Base-by-base conservation (phyloP, 1,284 basidiomycete species). In the Cutaneotrichosporon spelunceum region DNA sequence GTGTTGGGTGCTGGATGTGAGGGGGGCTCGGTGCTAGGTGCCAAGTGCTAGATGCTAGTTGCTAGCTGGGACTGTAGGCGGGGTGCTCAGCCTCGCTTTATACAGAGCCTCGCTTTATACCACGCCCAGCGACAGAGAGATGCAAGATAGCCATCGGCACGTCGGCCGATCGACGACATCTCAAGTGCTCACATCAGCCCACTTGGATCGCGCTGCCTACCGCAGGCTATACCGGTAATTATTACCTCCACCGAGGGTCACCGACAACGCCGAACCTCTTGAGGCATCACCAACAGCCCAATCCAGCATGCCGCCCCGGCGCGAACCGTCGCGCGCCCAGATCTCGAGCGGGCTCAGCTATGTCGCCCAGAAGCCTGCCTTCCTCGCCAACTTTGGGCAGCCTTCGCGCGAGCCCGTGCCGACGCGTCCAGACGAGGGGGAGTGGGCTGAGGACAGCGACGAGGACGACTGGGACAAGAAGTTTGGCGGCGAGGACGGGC, bases 401-500 rank as follows among this genome's bases (percentile, higher is more conserved):
- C 56, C 59, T 8, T 23, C 54, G 36, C 24, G 34, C 45, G 39
- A 52, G 33, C 44, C 33, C 9, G 29, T 78, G 52, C 76, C 76
- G 23, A 62, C 65, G 23, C 67, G 76, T 36, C 76, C 76, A 1
- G 61, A 48, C 9, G 74, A 75, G 16, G 76, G 75, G 11, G 33
- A 67, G 54, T 78, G 76, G 76, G 74, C 76, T 0, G 53, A 14
- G 34, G 59, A 55, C 1, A 61, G 59, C 60, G 71, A 71, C 55
- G 84, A 82, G 27, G 85, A 86, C 63, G 85, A 91, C 67, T 86
- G 85, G 47, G 88, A 88, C 49, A 88, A 86, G 69, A 86, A 82
- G 23, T 86, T 86, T 63, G 91, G 91, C 60, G 85, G 76, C 0
- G 91, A 93, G 67, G 91, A 93, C 77, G 86, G 84, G 66, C 91